Conservation (phyloP, 495 filamentous ascomycete species). For the Haplographium delicatum region DNA sequence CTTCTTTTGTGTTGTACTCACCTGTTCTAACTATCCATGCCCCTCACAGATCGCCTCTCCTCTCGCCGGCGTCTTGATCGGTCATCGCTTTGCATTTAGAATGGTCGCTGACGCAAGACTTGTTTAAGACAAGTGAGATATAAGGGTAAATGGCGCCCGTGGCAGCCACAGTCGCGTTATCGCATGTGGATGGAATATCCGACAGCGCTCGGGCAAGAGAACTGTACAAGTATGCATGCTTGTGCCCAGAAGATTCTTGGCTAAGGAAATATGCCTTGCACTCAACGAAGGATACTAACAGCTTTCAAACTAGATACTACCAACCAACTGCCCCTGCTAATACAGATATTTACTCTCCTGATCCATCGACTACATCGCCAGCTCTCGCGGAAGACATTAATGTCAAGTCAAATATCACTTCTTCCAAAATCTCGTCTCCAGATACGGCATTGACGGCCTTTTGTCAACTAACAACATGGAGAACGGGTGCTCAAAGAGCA, state of each 20-base stretch:
- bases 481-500: constrained; percentile 42
- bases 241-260: too few relatives aligned
- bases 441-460: constrained; percentile 62
- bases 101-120: background rate
- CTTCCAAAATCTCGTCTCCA: constrained; percentile 41
- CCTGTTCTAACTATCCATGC: background rate
- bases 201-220: constrained; percentile 23
- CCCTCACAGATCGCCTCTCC: background rate
- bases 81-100: background rate
- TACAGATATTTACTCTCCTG: constrained; percentile 5
- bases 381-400: constrained; percentile 16
- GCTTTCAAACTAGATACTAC: constrained; percentile 20
- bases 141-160: constrained; percentile 17
- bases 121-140: background rate
- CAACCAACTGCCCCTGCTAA: constrained; percentile 20
- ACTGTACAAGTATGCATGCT: constrained; percentile 20
- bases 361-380: background rate
- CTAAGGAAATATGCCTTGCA: too few relatives aligned
- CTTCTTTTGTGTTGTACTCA: too few relatives aligned
- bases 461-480: constrained; percentile 48
- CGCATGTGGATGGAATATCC: constrained; percentile 17
- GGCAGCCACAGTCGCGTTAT: constrained; percentile 12
- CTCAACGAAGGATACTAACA: background rate
- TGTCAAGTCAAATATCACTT: constrained; percentile 42
- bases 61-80: background rate